These are phyloP conservation scores for Pichia norvegensis DNA, from an alignment of 1,139 yeast genomes.

Conservation along the genomic window DNA sequence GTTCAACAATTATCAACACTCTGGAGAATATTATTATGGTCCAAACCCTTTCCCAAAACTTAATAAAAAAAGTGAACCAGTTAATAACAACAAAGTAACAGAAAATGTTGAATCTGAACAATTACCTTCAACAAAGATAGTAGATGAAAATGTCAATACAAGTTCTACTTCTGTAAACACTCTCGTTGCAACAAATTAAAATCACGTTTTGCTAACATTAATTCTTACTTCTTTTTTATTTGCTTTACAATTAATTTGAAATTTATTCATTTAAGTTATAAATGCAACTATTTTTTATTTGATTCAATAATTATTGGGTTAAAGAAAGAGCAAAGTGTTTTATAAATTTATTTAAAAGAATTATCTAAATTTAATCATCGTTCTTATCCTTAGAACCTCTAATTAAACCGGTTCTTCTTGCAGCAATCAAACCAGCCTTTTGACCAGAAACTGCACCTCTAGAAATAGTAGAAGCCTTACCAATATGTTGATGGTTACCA, in stretches of 20 bases:
- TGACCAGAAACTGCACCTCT: constrained; percentile 99
- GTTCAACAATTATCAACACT: not conserved
- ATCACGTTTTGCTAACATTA: not conserved
- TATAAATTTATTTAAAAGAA: constrained; percentile 6
- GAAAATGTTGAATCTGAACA: not conserved
- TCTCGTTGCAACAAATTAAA: not conserved
- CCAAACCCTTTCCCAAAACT: constrained; percentile 13
- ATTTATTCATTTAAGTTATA: not conserved
- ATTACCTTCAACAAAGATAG: not conserved
- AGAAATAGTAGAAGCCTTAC: constrained; percentile 99
- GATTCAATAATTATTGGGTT: not conserved
- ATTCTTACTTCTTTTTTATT: not conserved
- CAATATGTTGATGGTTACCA: constrained; percentile 99
- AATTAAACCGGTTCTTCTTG: constrained; percentile 99
- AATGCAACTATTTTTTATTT: not conserved
- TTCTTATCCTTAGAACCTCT: constrained; percentile 93
- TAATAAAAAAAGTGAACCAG: not conserved
- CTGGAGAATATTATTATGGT: constrained; percentile 8
- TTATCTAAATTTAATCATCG: constrained; percentile 31
- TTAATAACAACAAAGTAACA: not conserved
- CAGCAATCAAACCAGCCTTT: constrained; percentile 99
- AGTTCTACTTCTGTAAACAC: constrained; percentile 5
- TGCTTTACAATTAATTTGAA: not conserved
- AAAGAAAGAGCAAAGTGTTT: constrained; percentile 10
- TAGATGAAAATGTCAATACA: not conserved